Percentiles rank a stretch among this genome's conserved stretches.
These are phyloP conservation scores for Colletotrichum viniferum DNA, from an alignment of 2,329 filamentous ascomycete genomes.

Conservation along the genomic window DNA sequence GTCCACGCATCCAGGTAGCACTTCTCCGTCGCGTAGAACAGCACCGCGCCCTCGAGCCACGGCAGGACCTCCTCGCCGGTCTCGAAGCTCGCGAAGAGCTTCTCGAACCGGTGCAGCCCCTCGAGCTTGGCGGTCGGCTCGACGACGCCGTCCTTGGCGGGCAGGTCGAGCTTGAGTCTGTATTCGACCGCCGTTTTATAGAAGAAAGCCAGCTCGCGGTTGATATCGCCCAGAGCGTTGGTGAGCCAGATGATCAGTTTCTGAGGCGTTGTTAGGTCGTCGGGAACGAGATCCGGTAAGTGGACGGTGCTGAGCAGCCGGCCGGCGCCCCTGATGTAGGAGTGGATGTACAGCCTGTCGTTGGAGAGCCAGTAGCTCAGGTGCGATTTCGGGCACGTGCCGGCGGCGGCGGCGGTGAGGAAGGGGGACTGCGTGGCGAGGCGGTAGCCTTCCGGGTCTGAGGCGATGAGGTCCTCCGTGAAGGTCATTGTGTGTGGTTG, in stretches of 20 bases:
- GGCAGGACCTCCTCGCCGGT: constrained; percentile 49
- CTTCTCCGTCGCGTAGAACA: constrained; percentile 80
- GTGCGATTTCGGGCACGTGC: constrained; percentile 58
- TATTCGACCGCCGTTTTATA: constrained; percentile 66
- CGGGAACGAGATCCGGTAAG: constrained; percentile 42
- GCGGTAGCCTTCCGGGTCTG: constrained; percentile 49
- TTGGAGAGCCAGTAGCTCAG: constrained; percentile 73
- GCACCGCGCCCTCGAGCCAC: constrained; percentile 69
- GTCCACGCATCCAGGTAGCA: constrained; percentile 66
- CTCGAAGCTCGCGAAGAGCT: constrained; percentile 59
- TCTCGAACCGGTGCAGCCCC: constrained; percentile 41
- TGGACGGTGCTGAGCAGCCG: constrained; percentile 66
- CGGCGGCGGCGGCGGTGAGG: constrained; percentile 67
- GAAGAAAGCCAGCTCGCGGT: constrained; percentile 71
- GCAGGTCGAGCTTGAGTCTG: constrained; percentile 53
- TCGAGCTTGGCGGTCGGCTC: constrained; percentile 37
- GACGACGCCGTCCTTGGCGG: constrained; percentile 24
- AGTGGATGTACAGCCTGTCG: constrained; percentile 73
- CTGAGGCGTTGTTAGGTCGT: constrained; percentile 44
- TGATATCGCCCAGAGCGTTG: constrained; percentile 68
- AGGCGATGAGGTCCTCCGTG: constrained; percentile 60
- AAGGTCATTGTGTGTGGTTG: constrained; percentile 33
- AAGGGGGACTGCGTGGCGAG: constrained; percentile 70
- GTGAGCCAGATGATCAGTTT: constrained; percentile 67
- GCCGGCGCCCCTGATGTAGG: constrained; percentile 71